Evolutionary conservation across 2,329 filamentous ascomycete species (phyloP).

Genomic region (Stagonosporopsis tanaceti): DNA sequence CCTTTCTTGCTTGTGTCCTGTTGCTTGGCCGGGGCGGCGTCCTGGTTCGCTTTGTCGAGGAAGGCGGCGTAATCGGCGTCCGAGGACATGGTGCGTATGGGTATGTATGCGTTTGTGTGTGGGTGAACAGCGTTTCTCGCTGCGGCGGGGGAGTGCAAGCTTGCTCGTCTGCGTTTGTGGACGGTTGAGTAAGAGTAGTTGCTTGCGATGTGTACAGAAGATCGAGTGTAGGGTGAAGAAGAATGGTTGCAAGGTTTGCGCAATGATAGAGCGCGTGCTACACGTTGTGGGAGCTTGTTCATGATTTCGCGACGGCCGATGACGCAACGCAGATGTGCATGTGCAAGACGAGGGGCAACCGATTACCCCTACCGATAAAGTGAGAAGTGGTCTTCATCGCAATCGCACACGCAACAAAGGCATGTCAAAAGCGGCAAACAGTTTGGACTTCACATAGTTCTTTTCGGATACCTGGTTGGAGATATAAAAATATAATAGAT

Average conservation of each 20-base stretch:
- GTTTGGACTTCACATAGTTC: background rate
- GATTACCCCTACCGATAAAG: constrained; percentile 10
- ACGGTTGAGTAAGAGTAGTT: background rate
- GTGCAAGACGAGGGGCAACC: constrained; percentile 12
- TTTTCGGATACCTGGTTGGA: constrained; percentile 7
- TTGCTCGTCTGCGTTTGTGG: background rate
- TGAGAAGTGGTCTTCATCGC: background rate
- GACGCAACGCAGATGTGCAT: constrained; percentile 34
- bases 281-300: constrained; percentile 21
- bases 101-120: constrained; percentile 1
- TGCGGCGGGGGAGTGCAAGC: background rate
- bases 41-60: constrained; percentile 84
- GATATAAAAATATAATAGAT: background rate
- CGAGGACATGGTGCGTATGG: constrained; percentile 65
- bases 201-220: background rate
- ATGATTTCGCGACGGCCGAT: constrained; percentile 33
- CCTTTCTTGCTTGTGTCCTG: constrained; percentile 34
- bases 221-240: background rate
- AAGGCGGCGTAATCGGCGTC: constrained; percentile 87
- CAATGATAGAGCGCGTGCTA: constrained; percentile 10
- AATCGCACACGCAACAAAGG: background rate
- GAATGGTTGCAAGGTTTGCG: background rate
- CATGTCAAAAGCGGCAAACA: background rate
- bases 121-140: background rate
- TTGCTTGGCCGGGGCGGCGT: constrained; percentile 52